Evolutionary conservation across 2,329 filamentous ascomycete genomes (phyloP), one percentile per base, ranked within the genome.

Genomic region (Aureobasidium leucospermi): DNA sequence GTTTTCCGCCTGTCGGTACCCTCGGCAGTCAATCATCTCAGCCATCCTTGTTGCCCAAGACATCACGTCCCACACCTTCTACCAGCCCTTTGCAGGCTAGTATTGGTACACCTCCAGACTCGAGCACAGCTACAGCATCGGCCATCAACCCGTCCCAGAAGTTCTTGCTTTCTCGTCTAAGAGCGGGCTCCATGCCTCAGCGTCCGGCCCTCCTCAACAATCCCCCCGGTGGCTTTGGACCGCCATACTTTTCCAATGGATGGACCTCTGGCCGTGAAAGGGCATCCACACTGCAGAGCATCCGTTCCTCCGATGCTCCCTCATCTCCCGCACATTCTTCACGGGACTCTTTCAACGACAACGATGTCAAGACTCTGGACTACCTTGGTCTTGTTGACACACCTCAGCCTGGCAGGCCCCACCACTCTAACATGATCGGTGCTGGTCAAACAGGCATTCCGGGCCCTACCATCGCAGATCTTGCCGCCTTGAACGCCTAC

Each of bases 341-440:
- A 10, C 85, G 87, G 65, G 91, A 96, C 68, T 91, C 90, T 32
- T 83, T 87, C 47, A 87, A 85, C 16, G 93, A 97, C 69, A 89
- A 86, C 32, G 92, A 96, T 70, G 90, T 96, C 65, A 88, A 90
- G 69, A 99, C 94, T 2, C 78, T 99, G 66, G 94, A 99, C 73
- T 99, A 99, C 70, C 84, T 99, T 62, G 94, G 94, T 49, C 82
- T 99, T 52, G 93, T 92, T 34, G 94, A 97, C 73, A 96, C 91
- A 15, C 93, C 94, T 19, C 90, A 96, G 70, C 87, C 89, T 57
- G 79, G 51, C 6, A 47, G 57, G 46, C 52, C 52, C 6, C 38
- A 57, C 34, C 48, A 41, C 32, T 49, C 52, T 32, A 49, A 57
- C 36, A 56, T 49, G 45, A 56, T 45, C 16, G 34, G 48, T 43